Evolutionary conservation across 192 early-diverging fungal species (phyloP).

Genomic region (Umbelopsis sp.): DNA sequence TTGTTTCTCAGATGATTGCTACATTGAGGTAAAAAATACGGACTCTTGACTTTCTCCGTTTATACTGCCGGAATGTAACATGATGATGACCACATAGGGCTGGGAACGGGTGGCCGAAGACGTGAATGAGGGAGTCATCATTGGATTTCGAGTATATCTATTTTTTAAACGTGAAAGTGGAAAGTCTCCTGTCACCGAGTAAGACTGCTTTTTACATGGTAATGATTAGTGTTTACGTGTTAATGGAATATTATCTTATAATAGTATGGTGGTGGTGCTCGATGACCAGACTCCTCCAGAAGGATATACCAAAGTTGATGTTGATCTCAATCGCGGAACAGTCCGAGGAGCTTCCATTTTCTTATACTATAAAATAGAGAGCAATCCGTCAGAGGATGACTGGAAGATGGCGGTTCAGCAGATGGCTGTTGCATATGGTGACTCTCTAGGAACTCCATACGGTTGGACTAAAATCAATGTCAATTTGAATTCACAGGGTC

Average conservation of each 20-base stretch:
- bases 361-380: conserved; percentile 27
- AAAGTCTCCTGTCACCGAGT: conserved; percentile 27
- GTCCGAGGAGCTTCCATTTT: conserved; percentile 31
- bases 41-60: neutral
- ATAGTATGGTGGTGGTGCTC: conserved; percentile 28
- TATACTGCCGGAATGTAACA: neutral
- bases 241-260: neutral
- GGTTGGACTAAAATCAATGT: conserved; percentile 31
- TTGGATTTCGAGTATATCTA: conserved; percentile 35
- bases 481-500: conserved; percentile 25
- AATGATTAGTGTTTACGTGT: neutral
- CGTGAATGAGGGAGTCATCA: conserved; percentile 26
- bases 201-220: neutral
- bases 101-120: conserved; percentile 34
- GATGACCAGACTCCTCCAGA: conserved; percentile 33
- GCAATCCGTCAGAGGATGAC: conserved; percentile 12
- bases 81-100: conserved; percentile 13
- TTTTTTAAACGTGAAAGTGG: conserved; percentile 23
- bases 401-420: conserved; percentile 1
- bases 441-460: conserved; percentile 14
- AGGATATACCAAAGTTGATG: conserved; percentile 28
- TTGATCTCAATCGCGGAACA: conserved; percentile 27
- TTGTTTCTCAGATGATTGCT: conserved; percentile 31
- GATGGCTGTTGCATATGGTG: conserved; percentile 29
- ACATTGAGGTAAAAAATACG: conserved; percentile 28